Conservation (phyloP, 306 rosid genomes). For the Ammopiptanthus mongolicus region DNA sequence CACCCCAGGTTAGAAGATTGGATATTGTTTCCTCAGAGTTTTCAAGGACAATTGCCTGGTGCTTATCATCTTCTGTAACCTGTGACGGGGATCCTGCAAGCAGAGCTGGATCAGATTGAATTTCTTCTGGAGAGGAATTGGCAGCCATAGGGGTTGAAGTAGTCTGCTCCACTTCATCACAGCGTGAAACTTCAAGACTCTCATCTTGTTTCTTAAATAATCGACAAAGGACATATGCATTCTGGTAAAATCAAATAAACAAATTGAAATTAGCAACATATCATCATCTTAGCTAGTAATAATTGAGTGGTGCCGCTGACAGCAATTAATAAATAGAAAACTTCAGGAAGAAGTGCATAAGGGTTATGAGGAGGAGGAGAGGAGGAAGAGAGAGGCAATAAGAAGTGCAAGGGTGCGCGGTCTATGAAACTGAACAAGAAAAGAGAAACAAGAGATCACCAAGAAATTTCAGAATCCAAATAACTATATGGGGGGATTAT, state of each 20-base stretch:
- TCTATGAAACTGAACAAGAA: neutral
- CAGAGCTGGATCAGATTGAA: conserved; percentile 36
- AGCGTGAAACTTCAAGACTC: conserved; percentile 44
- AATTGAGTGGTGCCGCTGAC: neutral
- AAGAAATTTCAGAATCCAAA: neutral
- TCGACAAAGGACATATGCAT: conserved; percentile 79
- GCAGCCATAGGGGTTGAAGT: conserved; percentile 40
- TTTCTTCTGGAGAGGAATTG: conserved; percentile 50
- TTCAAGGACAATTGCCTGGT: conserved; percentile 12
- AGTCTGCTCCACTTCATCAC: conserved; percentile 51
- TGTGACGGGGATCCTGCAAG: conserved; percentile 41
- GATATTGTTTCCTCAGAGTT: conserved; percentile 44
- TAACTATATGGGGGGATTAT: neutral
- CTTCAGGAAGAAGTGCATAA: too few relatives aligned
- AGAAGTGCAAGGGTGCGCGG: neutral
- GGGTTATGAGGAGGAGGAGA: too few relatives aligned
- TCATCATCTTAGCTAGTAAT: neutral
- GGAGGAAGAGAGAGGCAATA: too few relatives aligned
- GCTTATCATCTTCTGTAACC: conserved; percentile 41
- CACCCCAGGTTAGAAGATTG: conserved; percentile 30
- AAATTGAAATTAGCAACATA: neutral
- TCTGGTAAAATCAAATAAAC: conserved; percentile 46
- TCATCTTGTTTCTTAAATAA: conserved; percentile 78
- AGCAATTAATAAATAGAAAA: neutral
- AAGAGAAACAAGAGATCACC: neutral